Evolutionary conservation across 805 yeast species (phyloP), one percentile per base, ranked within the genome.

Genomic region (Pichia sporocuriosa): DNA sequence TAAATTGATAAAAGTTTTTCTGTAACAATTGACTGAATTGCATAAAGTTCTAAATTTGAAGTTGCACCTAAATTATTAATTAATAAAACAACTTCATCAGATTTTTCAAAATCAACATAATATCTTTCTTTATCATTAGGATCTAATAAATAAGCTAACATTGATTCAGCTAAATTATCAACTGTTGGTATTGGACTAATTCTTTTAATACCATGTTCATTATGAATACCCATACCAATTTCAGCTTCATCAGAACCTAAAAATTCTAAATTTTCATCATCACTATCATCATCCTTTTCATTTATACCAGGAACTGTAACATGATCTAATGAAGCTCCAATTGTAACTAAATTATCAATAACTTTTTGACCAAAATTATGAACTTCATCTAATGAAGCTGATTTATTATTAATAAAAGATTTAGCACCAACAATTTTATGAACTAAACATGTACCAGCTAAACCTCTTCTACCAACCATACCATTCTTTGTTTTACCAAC

Each of bases 171-270:
- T 25, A 90, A 64, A 0, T 73, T 73, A 15, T 77, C 80, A 38
- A 86, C 75, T 0, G 75, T 58, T 21, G 97, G 96, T 51, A 89
- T 76, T 15, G 84, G 82, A 23, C 69, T 63, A 28, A 75, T 56
- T 47, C 76, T 73, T 40, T 73, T 69, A 44, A 79, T 79, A 47
- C 97, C 97, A 1, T 96, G 93, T 60, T 89, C 97, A 55, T 89
- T 89, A 63, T 89, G 97, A 46, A 89, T 89, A 34, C 97, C 97
- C 79, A 89, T 81, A 22, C 97, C 97, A 44, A 89, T 71, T 61
- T 89, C 97, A 57, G 84, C 81, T 61, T 84, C 86, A 44, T 78
- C 67, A 4, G 62, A 70, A 22, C 64, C 71, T 47, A 86, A 71
- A 42, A 63, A 59, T 39, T 62, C 65, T 7, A 51, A 36, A n/a